Conservation (phyloP, 2,329 filamentous ascomycete genomes). For the Cryphonectria nitschkei region DNA sequence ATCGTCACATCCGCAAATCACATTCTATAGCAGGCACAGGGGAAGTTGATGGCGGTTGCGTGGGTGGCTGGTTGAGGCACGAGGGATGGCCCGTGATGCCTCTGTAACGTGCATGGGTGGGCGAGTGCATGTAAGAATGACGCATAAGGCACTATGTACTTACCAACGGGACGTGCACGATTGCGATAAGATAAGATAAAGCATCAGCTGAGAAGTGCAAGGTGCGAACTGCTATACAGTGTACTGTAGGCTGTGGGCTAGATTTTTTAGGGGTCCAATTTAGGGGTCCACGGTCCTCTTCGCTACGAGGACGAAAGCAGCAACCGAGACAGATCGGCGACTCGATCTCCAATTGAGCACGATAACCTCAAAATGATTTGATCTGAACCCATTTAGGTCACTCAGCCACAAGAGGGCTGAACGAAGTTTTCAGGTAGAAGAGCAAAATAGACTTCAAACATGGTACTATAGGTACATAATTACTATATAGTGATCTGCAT, state of each 20-base stretch:
- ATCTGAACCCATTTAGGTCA: not conserved
- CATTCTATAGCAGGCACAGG: not conserved
- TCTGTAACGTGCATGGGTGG: not conserved
- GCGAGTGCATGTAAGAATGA: not conserved
- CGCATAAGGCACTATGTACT: not conserved
- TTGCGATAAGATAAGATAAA: conserved; percentile 15
- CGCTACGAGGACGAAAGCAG: not conserved
- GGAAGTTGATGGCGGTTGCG: not conserved
- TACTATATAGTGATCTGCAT: not conserved
- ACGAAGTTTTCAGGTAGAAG: no score
- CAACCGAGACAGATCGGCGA: not conserved
- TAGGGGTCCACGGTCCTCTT: not conserved
- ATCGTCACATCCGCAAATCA: not conserved
- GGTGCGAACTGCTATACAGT: not conserved
- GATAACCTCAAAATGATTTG: not conserved
- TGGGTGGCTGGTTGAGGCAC: conserved; percentile 8
- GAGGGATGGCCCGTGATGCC: not conserved
- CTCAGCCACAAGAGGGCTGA: no score
- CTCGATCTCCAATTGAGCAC: not conserved
- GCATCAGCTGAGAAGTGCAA: not conserved
- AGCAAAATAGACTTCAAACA: no score
- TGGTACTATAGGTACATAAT: not conserved
- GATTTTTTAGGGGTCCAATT: not conserved
- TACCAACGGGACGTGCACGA: not conserved
- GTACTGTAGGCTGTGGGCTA: not conserved